A percentile compares a stretch with the other conserved stretches of the same genome.
Conservation (phyloP, 1,284 basidiomycete genomes). For the Flammula alnicola region DNA sequence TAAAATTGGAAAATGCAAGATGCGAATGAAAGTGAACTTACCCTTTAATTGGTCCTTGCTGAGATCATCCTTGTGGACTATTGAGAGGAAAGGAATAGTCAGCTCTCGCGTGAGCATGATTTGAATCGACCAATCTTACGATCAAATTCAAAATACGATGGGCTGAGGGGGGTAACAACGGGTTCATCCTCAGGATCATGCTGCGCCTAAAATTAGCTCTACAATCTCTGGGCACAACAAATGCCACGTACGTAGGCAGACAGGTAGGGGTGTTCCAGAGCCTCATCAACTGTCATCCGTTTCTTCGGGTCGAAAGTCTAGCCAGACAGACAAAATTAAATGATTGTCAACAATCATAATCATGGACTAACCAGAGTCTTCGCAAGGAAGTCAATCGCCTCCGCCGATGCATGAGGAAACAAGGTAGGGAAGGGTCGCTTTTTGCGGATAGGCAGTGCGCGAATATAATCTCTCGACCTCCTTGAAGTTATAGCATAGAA, state of each 20-base stretch:
- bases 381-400: slow-evolving; percentile 84
- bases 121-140: slow-evolving; percentile 43
- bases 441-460: slow-evolving; percentile 67
- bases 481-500: slow-evolving; percentile 87
- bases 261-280: slow-evolving; percentile 79
- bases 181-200: slow-evolving; percentile 90
- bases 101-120: slow-evolving; percentile 9
- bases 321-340: background rate
- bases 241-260: slow-evolving; percentile 55
- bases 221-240: background rate
- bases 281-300: slow-evolving; percentile 85
- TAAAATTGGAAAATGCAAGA: background rate
- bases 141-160: slow-evolving; percentile 89
- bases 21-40: slow-evolving; percentile 7
- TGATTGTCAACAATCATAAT: background rate
- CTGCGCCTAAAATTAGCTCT: slow-evolving; percentile 39
- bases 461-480: slow-evolving; percentile 85
- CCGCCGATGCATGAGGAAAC: slow-evolving; percentile 49
- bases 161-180: slow-evolving; percentile 71
- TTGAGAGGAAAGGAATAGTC: slow-evolving; percentile 15
- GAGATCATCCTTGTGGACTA: slow-evolving; percentile 79
- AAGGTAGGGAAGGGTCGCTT: slow-evolving; percentile 70
- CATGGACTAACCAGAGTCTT: slow-evolving; percentile 71
- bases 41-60: slow-evolving; percentile 75
- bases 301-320: slow-evolving; percentile 87